Percentiles rank a stretch among this genome's conserved stretches.
These are phyloP conservation scores for Tilletiopsis washingtonensis DNA, from an alignment of 1,284 basidiomycete genomes.

Conservation along the genomic window DNA sequence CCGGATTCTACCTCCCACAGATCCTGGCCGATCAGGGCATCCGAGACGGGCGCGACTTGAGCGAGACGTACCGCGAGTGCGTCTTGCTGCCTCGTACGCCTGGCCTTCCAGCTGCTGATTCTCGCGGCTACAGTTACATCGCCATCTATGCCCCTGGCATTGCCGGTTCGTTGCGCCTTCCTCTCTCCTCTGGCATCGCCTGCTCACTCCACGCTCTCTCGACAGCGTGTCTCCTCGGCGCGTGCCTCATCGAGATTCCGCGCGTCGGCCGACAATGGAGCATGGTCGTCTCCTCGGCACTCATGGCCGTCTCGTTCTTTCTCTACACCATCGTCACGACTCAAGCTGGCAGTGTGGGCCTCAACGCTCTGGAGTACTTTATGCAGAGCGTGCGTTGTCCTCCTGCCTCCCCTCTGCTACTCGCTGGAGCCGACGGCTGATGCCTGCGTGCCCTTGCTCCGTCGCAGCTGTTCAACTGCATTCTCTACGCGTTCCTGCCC, in stretches of 20 bases:
- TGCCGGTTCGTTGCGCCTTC: too few relatives aligned
- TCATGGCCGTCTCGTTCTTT: slow-evolving; percentile 49
- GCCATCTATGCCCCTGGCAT: slow-evolving; percentile 47
- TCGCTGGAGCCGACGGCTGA: too few relatives aligned
- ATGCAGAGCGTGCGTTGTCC: slow-evolving; percentile 47
- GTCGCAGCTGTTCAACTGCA: slow-evolving; percentile 49
- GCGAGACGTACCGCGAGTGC: slow-evolving; percentile 48
- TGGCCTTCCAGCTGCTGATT: too few relatives aligned
- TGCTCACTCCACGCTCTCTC: too few relatives aligned
- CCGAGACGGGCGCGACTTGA: slow-evolving; percentile 40
- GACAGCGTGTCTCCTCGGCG: slow-evolving; percentile 39
- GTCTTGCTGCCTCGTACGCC: too few relatives aligned
- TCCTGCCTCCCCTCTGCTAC: too few relatives aligned
- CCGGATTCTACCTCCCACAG: slow-evolving; percentile 49
- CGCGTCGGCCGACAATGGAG: slow-evolving; percentile 49
- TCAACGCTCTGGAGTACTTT: slow-evolving; percentile 46
- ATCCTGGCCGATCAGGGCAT: slow-evolving; percentile 47
- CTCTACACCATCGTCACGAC: slow-evolving; percentile 48
- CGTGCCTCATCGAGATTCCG: slow-evolving; percentile 47
- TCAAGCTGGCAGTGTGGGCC: slow-evolving; percentile 10
- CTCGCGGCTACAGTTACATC: too few relatives aligned
- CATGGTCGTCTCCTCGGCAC: slow-evolving; percentile 47
- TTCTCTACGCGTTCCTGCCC: slow-evolving; percentile 50
- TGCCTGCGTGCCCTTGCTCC: too few relatives aligned
- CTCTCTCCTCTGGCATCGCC: too few relatives aligned